Evolutionary conservation across 345 rosid species (phyloP), one percentile per base, ranked within the genome.

Genomic region (Brassica carinata): DNA sequence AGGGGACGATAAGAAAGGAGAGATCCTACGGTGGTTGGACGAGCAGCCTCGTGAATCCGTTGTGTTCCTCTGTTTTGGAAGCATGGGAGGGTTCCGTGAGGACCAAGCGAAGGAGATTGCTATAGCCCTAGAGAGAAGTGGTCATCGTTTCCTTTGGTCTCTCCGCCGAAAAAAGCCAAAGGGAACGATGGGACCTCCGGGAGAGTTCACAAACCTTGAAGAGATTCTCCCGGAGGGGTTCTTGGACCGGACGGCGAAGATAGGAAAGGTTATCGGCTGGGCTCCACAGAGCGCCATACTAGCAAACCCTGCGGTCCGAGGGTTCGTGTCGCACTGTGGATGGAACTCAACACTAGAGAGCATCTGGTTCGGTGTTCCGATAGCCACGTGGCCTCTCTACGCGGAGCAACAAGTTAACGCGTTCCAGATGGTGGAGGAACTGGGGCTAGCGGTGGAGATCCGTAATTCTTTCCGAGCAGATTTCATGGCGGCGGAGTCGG

Each of bases 51-150:
- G 8, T 17, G 61, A 67, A 1, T 86, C 93, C 2, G 92, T 87
- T 9, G 90, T 88, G 72, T 89, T 89, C 75, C 76, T 91, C 19
- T 91, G 91, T 81, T 91, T 91, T 67, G 91, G 96, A 23, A 89
- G 94, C 86, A 67, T 23, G 75, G 94, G 96, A 67, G 69, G 85
- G 31, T 91, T 91, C 53, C 63, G 33, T 48, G 85, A 62, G 31
- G 84, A 77, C 2, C 96, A 89, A 75, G 71, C 84, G 10, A 83
- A 69, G 43, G 85, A 85, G 64, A 82, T 87, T 2, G 94, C 90
- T 1, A 2, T 13, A 7, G 94, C 84, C 11, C 83, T 90, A 3
- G 90, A 88, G 70, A 68, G 51, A 48, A 76, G 85, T 23, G 87
- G 88, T 15, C 76, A 77, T 3, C 71, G 83, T 0, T 88, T 90